Evolutionary conservation across 192 early-diverging fungal genomes (phyloP), one percentile per base, ranked within the genome.

Genomic region (Coemansia reversa): DNA sequence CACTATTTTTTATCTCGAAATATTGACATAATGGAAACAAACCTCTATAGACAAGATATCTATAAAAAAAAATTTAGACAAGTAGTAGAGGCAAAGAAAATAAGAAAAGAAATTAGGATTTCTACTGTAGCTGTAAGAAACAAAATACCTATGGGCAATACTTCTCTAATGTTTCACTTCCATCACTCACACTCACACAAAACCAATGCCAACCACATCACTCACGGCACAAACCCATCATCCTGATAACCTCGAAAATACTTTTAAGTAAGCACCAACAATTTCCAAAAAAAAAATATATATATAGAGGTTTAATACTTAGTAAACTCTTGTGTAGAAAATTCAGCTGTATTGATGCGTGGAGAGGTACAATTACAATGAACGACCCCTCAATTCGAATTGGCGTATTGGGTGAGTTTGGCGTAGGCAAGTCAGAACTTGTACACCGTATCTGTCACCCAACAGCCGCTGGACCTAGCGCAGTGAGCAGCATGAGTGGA

Each of bases 371-470:
- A 35, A 11, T 61, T 50, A 61, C 3, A 49, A 79, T 79, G 76
- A 79, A 79, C 33, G 70, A 74, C 48, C 47, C 33, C 28, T 67
- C 67, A 3, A 70, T 79, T 30, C 59, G 76, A 32, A 74, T 79
- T 39, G 76, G 76, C 28, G 76, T 79, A 12, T 25, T 79, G 16
- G 76, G 76, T 1, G 76, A 79, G 51, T 50, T 67, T 4, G 61
- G 64, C 18, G 62, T 67, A 19, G 76, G 67, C 45, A 79, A 74
- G 60, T 60, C 65, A 0, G 76, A 79, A 61, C 77, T 80, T 19
- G 72, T 80, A 30, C 61, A 65, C 32, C 66, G 62, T 18, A 59
- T 80, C 30, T 80, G 77, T 60, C 71, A 68, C 29, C 76, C 60
- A 27, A 23, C 22, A 27, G 7, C n/a, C 2, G 24, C 4, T 9